These are phyloP conservation scores for Hypholoma fasciculare DNA, from an alignment of 768 basidiomycete genomes.

Conservation along the genomic window DNA sequence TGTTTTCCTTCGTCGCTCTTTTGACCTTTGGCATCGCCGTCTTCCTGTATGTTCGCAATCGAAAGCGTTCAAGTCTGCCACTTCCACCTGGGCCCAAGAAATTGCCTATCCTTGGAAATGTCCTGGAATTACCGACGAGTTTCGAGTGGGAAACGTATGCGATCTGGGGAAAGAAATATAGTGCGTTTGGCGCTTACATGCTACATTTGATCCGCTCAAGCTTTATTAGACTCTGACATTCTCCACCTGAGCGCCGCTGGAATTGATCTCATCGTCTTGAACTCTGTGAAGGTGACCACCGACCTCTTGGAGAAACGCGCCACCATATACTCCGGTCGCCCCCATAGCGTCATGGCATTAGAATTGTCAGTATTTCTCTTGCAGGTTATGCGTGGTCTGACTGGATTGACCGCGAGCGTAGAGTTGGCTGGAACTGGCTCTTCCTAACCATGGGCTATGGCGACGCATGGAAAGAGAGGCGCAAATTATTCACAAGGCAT, in stretches of 20 bases:
- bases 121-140: slow-evolving; percentile 40
- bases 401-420: slow-evolving; percentile 1
- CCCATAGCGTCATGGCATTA: slow-evolving; percentile 6
- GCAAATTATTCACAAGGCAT: slow-evolving; percentile 21
- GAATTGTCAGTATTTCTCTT: slow-evolving; percentile 2
- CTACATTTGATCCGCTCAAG: not conserved
- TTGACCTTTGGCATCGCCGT: not conserved
- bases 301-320: slow-evolving; percentile 24
- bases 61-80: slow-evolving; percentile 1
- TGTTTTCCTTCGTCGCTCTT: not conserved
- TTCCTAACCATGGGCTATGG: slow-evolving; percentile 19
- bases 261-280: slow-evolving; percentile 18
- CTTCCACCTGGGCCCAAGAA: slow-evolving; percentile 5
- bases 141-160: slow-evolving; percentile 43
- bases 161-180: slow-evolving; percentile 42
- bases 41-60: not conserved
- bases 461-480: slow-evolving; percentile 20
- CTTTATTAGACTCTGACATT: slow-evolving; percentile 21
- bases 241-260: slow-evolving; percentile 20
- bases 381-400: not conserved
- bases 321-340: slow-evolving; percentile 19
- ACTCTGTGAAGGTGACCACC: slow-evolving; percentile 17
- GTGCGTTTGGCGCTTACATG: slow-evolving; percentile 15
- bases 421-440: slow-evolving; percentile 20
- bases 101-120: slow-evolving; percentile 34